These are phyloP conservation scores for Phialocephala subalpina DNA, from an alignment of 2,329 filamentous ascomycete species.

Conservation along the genomic window DNA sequence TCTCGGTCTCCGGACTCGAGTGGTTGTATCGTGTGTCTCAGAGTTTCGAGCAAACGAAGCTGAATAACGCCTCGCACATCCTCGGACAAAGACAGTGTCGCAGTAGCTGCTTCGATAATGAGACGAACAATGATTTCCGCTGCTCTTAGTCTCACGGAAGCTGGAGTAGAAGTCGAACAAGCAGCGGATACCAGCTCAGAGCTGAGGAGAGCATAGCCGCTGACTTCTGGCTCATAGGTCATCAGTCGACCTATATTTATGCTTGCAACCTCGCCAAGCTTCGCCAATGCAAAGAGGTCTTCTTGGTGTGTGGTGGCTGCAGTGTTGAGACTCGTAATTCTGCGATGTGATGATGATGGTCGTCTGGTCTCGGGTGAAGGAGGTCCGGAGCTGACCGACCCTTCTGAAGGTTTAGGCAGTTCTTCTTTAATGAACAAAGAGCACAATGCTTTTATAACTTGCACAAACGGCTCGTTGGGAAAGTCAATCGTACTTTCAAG, in stretches of 20 bases:
- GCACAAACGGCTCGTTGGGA: constrained; percentile 80
- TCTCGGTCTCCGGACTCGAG: constrained; percentile 63
- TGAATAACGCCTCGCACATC: constrained; percentile 69
- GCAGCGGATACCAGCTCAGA: constrained; percentile 61
- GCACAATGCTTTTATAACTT: constrained; percentile 80
- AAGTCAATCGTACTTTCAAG: constrained; percentile 95
- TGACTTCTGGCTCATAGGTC: constrained; percentile 68
- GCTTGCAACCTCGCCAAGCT: constrained; percentile 74
- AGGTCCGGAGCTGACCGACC: constrained; percentile 38
- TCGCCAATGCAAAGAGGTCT: constrained; percentile 74
- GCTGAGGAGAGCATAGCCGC: constrained; percentile 78
- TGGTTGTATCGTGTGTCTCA: constrained; percentile 66
- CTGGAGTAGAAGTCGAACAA: constrained; percentile 54
- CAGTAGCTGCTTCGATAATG: constrained; percentile 63
- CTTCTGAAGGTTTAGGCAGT: constrained; percentile 28
- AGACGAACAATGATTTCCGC: constrained; percentile 70
- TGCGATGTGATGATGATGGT: constrained; percentile 43
- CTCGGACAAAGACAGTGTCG: constrained; percentile 60
- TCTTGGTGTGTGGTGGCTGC: constrained; percentile 62
- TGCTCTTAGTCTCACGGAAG: constrained; percentile 65
- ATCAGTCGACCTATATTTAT: constrained; percentile 81
- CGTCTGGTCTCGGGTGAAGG: constrained; percentile 35
- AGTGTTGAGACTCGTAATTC: constrained; percentile 55
- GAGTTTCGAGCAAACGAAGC: constrained; percentile 72
- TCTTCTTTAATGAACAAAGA: constrained; percentile 63